Evolutionary conservation across 163 green algal genomes (phyloP).

Genomic region (Scenedesmus sp.): DNA sequence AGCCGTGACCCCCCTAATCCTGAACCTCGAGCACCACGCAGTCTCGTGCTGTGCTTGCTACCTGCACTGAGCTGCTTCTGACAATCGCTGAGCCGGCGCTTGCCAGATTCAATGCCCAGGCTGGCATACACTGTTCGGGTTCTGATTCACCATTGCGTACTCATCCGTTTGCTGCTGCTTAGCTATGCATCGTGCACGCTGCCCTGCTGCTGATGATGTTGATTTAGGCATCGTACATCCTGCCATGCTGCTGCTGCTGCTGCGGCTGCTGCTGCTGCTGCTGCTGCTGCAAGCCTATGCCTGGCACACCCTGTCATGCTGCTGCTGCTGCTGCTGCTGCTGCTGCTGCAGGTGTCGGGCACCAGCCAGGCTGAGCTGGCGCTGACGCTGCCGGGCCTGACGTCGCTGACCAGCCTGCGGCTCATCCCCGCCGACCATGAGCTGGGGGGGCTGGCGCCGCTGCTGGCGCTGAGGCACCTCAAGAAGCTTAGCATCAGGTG

Average conservation of each 20-base stretch:
- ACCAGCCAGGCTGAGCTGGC: not conserved
- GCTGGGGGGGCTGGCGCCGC: not conserved
- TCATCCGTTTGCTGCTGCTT: too few relatives aligned
- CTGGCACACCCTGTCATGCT: not conserved
- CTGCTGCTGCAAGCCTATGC: not conserved
- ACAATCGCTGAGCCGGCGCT: too few relatives aligned
- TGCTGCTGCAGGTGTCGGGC: conserved; percentile 15
- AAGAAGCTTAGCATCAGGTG: conserved; percentile 36
- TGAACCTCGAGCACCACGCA: not conserved
- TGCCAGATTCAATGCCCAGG: too few relatives aligned
- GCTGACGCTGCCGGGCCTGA: not conserved
- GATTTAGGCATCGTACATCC: not conserved
- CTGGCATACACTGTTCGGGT: too few relatives aligned
- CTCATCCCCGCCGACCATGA: conserved; percentile 10
- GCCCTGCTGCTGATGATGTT: not conserved
- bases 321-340: not conserved
- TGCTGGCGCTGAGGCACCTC: conserved; percentile 27
- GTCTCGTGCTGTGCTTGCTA: too few relatives aligned
- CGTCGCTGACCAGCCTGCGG: conserved; percentile 39
- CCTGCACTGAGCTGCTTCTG: too few relatives aligned
- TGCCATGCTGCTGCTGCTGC: not conserved
- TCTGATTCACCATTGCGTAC: too few relatives aligned
- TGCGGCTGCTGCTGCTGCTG: not conserved
- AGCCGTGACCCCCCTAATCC: too few relatives aligned
- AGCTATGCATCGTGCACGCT: not conserved